Conservation (phyloP, 805 yeast species). For the Lachancea nothofagi region DNA sequence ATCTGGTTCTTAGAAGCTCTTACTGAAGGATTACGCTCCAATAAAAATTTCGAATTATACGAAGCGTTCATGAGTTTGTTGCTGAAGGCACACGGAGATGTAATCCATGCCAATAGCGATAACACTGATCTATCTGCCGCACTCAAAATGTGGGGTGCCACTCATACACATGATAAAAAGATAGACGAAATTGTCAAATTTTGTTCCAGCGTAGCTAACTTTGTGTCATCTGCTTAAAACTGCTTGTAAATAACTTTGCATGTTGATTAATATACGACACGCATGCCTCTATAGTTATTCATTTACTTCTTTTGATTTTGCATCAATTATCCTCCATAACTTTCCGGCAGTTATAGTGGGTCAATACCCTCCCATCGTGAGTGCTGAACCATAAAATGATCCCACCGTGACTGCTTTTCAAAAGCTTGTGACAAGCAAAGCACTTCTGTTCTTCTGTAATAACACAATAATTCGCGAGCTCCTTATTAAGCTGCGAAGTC, state of each 20-base stretch:
- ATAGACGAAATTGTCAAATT: slow-evolving; percentile 69
- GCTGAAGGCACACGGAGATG: slow-evolving; percentile 77
- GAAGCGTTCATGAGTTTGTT: slow-evolving; percentile 77
- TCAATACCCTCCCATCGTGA: slow-evolving; percentile 16
- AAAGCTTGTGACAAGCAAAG: slow-evolving; percentile 48
- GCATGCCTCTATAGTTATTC: not conserved
- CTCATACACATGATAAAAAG: slow-evolving; percentile 41
- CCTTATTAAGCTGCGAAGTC: slow-evolving; percentile 39
- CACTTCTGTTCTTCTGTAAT: slow-evolving; percentile 48
- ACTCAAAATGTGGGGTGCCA: slow-evolving; percentile 44
- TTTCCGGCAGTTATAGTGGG: slow-evolving; percentile 29
- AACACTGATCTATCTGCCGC: slow-evolving; percentile 41
- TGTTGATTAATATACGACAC: not conserved
- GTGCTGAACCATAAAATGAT: slow-evolving; percentile 14
- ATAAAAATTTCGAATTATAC: slow-evolving; percentile 65
- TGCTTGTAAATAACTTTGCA: not conserved
- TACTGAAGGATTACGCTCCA: slow-evolving; percentile 48
- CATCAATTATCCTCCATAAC: slow-evolving; percentile 16
- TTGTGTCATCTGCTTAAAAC: slow-evolving; percentile 37
- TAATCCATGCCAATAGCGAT: slow-evolving; percentile 41
- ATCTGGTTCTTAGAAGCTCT: slow-evolving; percentile 62
- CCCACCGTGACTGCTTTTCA: slow-evolving; percentile 34
- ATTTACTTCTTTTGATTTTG: slow-evolving; percentile 12
- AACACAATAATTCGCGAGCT: slow-evolving; percentile 34
- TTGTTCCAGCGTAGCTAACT: slow-evolving; percentile 72